These are phyloP conservation scores for Eimeria acervulina DNA, from an alignment of 169 alveolate species.

Conservation along the genomic window DNA sequence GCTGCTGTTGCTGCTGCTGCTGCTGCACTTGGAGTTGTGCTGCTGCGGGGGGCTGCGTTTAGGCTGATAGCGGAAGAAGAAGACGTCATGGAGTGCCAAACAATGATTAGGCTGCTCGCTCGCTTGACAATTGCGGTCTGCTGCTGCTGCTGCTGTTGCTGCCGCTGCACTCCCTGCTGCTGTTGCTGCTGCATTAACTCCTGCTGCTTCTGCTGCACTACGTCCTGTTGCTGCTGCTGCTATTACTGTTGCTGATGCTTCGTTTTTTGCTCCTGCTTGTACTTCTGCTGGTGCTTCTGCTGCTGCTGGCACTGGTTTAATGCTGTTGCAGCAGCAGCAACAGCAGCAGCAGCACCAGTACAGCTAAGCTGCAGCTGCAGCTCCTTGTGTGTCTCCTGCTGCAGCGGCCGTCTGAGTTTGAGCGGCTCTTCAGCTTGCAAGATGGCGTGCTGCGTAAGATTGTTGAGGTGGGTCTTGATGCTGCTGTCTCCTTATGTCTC, in stretches of 20 bases:
- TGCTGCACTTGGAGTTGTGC: neutral
- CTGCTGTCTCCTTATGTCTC: neutral
- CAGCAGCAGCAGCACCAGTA: neutral
- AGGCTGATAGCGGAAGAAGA: constrained; percentile 32
- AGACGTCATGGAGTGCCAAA: neutral
- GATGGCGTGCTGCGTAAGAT: neutral
- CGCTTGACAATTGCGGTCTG: neutral
- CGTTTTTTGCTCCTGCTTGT: neutral
- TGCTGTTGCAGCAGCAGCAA: neutral
- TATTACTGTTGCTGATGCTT: neutral
- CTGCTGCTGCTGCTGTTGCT: no score
- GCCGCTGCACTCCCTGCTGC: no score
- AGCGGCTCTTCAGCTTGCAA: neutral
- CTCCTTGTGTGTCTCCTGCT: neutral
- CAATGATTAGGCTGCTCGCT: neutral
- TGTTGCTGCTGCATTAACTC: neutral
- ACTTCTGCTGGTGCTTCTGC: no score
- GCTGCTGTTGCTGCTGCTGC: constrained; percentile 45
- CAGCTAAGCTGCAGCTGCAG: neutral
- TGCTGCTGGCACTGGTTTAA: neutral
- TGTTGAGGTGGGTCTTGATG: neutral
- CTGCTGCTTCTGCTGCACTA: constrained; percentile 4
- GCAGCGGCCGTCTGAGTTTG: constrained; percentile 36
- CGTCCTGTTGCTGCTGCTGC: constrained; percentile 13
- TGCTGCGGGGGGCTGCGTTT: neutral